phyloP scores from a whole-genome alignment of 208 protist genomes.

The Entamoeba dispar region DNA sequence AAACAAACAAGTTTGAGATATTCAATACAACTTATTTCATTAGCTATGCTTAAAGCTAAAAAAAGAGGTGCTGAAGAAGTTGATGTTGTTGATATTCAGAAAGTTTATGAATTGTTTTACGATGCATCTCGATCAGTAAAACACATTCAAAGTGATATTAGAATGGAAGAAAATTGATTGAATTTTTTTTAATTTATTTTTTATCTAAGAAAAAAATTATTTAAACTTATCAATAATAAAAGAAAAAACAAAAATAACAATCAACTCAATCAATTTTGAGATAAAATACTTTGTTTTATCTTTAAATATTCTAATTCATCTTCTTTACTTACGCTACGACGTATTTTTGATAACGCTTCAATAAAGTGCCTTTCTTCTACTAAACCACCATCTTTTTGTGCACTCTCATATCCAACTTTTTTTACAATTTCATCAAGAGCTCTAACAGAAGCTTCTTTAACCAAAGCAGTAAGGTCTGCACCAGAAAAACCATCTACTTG shows the following conservation, averaged over 20 bases:
- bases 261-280: background rate
- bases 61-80: slow-evolving; percentile 49
- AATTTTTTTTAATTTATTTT: background rate
- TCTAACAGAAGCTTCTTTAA: slow-evolving; percentile 53
- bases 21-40: slow-evolving; percentile 94
- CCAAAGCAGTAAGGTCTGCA: slow-evolving; percentile 64
- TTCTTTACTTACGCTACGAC: background rate
- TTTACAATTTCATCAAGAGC: slow-evolving; percentile 3
- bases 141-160: slow-evolving; percentile 28
- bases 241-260: background rate
- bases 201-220: too few species aligned
- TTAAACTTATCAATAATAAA: too few species aligned
- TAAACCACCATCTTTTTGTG: background rate
- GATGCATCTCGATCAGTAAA: slow-evolving; percentile 62
- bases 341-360: background rate
- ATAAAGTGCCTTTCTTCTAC: background rate
- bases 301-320: background rate
- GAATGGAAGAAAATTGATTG: background rate
- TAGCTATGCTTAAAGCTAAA: slow-evolving; percentile 65
- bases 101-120: slow-evolving; percentile 84
- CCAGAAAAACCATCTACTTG: slow-evolving; percentile 61
- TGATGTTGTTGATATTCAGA: slow-evolving; percentile 72
- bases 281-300: background rate
- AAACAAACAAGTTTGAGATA: slow-evolving; percentile 86
- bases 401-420: background rate